phyloP scores from a whole-genome alignment of 2,329 filamentous ascomycete species.

The Colletotrichum cuscutae region DNA sequence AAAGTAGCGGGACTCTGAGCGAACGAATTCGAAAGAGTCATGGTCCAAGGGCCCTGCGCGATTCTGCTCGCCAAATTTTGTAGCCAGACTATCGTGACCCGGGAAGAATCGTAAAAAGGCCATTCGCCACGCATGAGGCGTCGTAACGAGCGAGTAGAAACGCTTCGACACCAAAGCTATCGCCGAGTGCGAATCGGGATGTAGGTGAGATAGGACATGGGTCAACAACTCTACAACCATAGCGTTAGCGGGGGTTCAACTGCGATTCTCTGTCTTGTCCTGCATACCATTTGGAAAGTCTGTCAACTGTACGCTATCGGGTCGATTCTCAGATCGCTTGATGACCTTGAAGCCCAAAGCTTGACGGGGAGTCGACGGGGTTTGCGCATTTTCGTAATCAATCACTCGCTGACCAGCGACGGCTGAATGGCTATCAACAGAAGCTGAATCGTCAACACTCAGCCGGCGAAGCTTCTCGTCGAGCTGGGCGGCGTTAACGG shows the following conservation, averaged over 20 bases:
- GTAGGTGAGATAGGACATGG: constrained; percentile 89
- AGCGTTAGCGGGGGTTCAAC: constrained; percentile 7
- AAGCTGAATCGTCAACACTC: constrained; percentile 50
- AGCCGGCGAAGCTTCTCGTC: constrained; percentile 63
- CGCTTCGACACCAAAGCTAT: constrained; percentile 88
- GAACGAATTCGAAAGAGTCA: constrained; percentile 64
- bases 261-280: constrained; percentile 8
- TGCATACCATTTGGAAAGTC: constrained; percentile 84
- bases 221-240: constrained; percentile 81
- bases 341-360: constrained; percentile 66
- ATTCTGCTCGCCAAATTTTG: constrained; percentile 46
- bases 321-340: constrained; percentile 54
- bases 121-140: constrained; percentile 91
- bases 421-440: constrained; percentile 40
- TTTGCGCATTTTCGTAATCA: constrained; percentile 70
- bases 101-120: constrained; percentile 93
- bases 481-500: constrained; percentile 55
- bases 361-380: constrained; percentile 57
- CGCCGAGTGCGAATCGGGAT: constrained; percentile 83
- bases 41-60: constrained; percentile 53
- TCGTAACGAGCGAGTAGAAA: constrained; percentile 88
- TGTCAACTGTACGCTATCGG: constrained; percentile 55
- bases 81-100: constrained; percentile 69
- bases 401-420: constrained; percentile 64
- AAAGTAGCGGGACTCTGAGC: constrained; percentile 82